Conservation (phyloP, 1,139 yeast genomes). For the Yamadazyma diospyri region DNA sequence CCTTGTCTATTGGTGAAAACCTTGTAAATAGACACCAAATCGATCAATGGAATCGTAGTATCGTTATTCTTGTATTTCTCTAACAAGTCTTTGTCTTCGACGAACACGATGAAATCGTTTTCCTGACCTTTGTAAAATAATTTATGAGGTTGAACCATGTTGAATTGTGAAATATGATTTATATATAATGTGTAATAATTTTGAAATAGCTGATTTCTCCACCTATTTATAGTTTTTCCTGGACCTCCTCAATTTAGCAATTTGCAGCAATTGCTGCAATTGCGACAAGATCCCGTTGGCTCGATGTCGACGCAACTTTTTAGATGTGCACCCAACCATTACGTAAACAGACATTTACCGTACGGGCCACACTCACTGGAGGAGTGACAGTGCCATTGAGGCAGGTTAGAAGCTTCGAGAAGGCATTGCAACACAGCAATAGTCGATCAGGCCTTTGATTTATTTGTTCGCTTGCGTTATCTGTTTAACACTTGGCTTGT, state of each 20-base stretch:
- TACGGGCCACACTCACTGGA: too few relatives aligned
- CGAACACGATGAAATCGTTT: conserved; percentile 63
- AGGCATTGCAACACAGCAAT: too few relatives aligned
- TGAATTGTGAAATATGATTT: conserved; percentile 17
- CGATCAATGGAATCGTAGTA: conserved; percentile 56
- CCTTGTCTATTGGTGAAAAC: conserved; percentile 59
- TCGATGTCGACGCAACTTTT: too few relatives aligned
- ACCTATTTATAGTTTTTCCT: conserved; percentile 7
- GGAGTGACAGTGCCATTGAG: too few relatives aligned
- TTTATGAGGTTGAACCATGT: conserved; percentile 35
- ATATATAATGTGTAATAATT: too few relatives aligned
- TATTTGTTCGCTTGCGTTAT: too few relatives aligned
- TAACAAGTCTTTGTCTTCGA: conserved; percentile 50
- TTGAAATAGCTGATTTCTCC: conserved; percentile 9
- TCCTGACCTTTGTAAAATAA: conserved; percentile 64
- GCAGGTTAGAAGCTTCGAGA: too few relatives aligned
- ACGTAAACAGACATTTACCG: too few relatives aligned
- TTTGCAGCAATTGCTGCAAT: conserved; percentile 8
- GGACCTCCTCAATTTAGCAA: conserved; percentile 7
- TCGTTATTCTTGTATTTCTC: conserved; percentile 50
- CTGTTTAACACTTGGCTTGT: too few relatives aligned
- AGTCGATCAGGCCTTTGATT: too few relatives aligned
- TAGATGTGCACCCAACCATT: too few relatives aligned
- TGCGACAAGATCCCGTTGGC: not conserved
- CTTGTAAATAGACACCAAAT: conserved; percentile 62